phyloP scores from a whole-genome alignment of 768 basidiomycete genomes.

The Leccinum ochraceum region DNA sequence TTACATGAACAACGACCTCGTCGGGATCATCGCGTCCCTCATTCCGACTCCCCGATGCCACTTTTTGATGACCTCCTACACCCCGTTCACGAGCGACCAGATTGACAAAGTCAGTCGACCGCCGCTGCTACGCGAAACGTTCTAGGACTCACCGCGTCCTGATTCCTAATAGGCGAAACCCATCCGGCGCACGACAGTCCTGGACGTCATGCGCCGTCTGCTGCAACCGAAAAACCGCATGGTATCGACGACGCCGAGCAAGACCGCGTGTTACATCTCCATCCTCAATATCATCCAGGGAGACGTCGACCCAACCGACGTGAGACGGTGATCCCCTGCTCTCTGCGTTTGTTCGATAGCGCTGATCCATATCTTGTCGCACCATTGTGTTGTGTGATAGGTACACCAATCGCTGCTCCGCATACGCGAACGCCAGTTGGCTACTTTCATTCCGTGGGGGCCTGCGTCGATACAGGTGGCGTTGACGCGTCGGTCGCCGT shows the following conservation, averaged over 20 bases:
- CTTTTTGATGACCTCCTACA: constrained; percentile 98
- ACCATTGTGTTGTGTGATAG: constrained; percentile 38
- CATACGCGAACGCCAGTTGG: constrained; percentile 94
- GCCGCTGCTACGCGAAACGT: background rate
- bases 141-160: background rate
- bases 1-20: constrained; percentile 99
- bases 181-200: constrained; percentile 92
- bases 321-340: constrained; percentile 31
- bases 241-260: constrained; percentile 92
- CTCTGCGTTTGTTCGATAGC: background rate
- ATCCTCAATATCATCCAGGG: constrained; percentile 99
- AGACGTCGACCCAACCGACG: constrained; percentile 97
- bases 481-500: constrained; percentile 87
- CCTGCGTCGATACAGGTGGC: constrained; percentile 98
- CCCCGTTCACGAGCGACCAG: constrained; percentile 96
- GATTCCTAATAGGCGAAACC: constrained; percentile 77
- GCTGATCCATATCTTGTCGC: background rate
- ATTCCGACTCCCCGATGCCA: constrained; percentile 98
- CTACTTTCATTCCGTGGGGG: constrained; percentile 99
- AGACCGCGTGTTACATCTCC: constrained; percentile 94
- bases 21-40: constrained; percentile 93
- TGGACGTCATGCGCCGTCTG: constrained; percentile 97
- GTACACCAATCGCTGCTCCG: constrained; percentile 97
- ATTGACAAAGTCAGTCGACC: constrained; percentile 80
- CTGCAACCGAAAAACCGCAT: constrained; percentile 98